These are phyloP conservation scores for Hippophae gyantsensis DNA, from an alignment of 306 rosid genomes.

Conservation along the genomic window DNA sequence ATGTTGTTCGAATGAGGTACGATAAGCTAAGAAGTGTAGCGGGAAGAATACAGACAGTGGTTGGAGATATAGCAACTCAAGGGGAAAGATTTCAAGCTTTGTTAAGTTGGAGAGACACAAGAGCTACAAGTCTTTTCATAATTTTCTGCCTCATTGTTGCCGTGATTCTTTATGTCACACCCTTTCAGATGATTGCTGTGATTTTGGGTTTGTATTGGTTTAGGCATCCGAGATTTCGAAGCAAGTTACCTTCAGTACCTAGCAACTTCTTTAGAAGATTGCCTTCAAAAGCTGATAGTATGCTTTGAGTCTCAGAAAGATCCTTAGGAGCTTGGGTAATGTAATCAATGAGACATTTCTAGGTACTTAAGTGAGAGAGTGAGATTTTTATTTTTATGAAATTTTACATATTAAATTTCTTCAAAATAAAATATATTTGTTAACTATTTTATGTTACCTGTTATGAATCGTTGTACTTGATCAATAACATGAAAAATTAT, in stretches of 20 bases:
- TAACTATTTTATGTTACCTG: too few species aligned
- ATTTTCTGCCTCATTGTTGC: conserved; percentile 39
- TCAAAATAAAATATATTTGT: too few species aligned
- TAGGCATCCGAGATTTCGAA: conserved; percentile 59
- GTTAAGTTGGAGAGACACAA: conserved; percentile 58
- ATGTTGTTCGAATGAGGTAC: conserved; percentile 56
- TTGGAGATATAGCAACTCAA: conserved; percentile 60
- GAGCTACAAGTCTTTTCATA: conserved; percentile 45
- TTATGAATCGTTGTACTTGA: too few species aligned
- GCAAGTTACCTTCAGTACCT: conserved; percentile 67
- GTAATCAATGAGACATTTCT: too few species aligned
- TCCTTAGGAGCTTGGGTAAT: too few species aligned
- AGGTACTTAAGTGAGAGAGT: too few species aligned
- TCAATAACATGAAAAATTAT: too few species aligned
- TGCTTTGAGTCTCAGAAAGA: conserved; percentile 34
- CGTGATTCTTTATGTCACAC: conserved; percentile 47
- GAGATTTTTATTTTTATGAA: too few species aligned
- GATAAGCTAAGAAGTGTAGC: conserved; percentile 72
- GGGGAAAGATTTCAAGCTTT: conserved; percentile 54
- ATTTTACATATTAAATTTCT: too few species aligned
- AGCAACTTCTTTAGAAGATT: conserved; percentile 71
- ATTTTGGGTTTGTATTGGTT: conserved; percentile 55
- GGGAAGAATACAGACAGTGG: conserved; percentile 55
- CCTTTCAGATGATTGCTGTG: conserved; percentile 49
- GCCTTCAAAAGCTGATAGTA: conserved; percentile 64